Conservation (phyloP, 805 yeast genomes). For the Cyberlindnera japonica region DNA sequence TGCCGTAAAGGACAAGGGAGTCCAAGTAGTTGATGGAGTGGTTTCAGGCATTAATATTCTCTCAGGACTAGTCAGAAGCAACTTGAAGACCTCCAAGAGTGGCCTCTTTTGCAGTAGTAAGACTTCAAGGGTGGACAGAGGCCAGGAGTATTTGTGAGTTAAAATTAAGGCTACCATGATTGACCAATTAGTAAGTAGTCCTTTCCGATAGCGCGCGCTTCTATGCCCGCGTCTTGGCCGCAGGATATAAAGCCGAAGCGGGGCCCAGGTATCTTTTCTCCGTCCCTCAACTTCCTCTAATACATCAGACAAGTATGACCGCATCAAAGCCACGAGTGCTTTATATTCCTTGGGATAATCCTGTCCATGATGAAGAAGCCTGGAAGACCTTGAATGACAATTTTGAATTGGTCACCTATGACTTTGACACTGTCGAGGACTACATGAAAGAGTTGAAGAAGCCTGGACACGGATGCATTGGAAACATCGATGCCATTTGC, state of each 20-base stretch:
- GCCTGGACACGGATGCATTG: conserved; percentile 34
- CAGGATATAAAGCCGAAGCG: not conserved
- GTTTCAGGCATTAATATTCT: conserved; percentile 26
- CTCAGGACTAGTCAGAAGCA: conserved; percentile 22
- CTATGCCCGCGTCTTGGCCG: not conserved
- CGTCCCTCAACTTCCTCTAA: not conserved
- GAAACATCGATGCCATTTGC: conserved; percentile 35
- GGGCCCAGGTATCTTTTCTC: not conserved
- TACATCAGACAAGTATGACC: conserved; percentile 5
- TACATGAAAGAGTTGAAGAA: conserved; percentile 33
- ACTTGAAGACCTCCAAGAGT: conserved; percentile 28
- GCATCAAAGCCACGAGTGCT: conserved; percentile 33
- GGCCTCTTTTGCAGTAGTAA: conserved; percentile 28
- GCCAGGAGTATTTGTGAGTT: conserved; percentile 22
- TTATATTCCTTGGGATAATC: conserved; percentile 36
- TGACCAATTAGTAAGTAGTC: too few species aligned
- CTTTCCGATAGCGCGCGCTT: not conserved
- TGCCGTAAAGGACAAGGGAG: conserved; percentile 19
- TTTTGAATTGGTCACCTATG: conserved; percentile 34
- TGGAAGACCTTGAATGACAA: conserved; percentile 36
- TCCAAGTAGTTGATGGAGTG: conserved; percentile 29
- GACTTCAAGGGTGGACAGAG: conserved; percentile 19
- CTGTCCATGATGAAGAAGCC: conserved; percentile 35
- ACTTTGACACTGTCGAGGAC: conserved; percentile 33
- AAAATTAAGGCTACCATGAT: not conserved